Percentiles rank a stretch among this genome's conserved stretches.
Conservation (phyloP, 352 stramenopile genomes). For the Halophytophthora batemanensis region DNA sequence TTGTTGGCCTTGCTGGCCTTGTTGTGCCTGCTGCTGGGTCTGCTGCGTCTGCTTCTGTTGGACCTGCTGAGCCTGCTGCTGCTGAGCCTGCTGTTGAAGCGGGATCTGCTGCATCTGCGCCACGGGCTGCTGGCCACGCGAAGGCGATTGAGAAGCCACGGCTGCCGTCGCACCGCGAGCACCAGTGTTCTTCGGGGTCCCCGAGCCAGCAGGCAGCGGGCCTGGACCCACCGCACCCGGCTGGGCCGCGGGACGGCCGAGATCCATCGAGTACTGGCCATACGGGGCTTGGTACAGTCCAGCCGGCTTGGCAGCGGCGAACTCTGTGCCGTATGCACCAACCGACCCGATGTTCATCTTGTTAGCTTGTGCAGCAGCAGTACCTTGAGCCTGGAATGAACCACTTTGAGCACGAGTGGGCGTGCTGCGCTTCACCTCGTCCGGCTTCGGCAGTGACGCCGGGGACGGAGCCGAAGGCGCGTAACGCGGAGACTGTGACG, state of each 20-base stretch:
- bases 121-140: slow-evolving; percentile 38
- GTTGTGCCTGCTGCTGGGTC: slow-evolving; percentile 39
- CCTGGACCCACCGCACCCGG: slow-evolving; percentile 33
- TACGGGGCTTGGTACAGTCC: slow-evolving; percentile 78
- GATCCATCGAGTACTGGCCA: slow-evolving; percentile 80
- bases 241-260: slow-evolving; percentile 35
- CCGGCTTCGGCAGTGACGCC: slow-evolving; percentile 82
- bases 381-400: slow-evolving; percentile 45
- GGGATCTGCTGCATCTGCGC: slow-evolving; percentile 40
- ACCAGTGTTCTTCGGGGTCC: slow-evolving; percentile 54
- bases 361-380: slow-evolving; percentile 37
- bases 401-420: slow-evolving; percentile 49
- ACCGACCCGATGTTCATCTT: slow-evolving; percentile 62
- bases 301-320: slow-evolving; percentile 49
- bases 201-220: slow-evolving; percentile 34
- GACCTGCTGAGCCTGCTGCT: slow-evolving; percentile 13
- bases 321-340: slow-evolving; percentile 50
- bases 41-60: no score
- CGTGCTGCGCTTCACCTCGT: slow-evolving; percentile 78
- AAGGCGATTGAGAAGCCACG: slow-evolving; percentile 53
- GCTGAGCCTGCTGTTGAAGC: slow-evolving; percentile 33
- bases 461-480: slow-evolving; percentile 76
- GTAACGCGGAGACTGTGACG: slow-evolving; percentile 65
- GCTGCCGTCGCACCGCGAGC: slow-evolving; percentile 17
- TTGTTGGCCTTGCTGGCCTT: slow-evolving; percentile 24